Evolutionary conservation across 2,329 filamentous ascomycete genomes (phyloP), one percentile per base, ranked within the genome.

Genomic region (Paecilomyces fulvus): DNA sequence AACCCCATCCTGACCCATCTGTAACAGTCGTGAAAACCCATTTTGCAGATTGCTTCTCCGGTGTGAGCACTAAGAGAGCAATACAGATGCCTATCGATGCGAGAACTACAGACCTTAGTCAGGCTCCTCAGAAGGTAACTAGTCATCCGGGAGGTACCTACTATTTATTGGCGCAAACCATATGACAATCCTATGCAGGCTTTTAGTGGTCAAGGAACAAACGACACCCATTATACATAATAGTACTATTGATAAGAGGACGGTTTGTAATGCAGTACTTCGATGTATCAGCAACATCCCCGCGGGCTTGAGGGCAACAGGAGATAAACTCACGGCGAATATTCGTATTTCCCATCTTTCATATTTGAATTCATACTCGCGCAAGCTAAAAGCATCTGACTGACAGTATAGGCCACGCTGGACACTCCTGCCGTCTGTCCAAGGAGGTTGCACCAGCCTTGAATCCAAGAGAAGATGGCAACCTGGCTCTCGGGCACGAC

Each of bases 101-200:
- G 52, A 81, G 67, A 52, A 86, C 79, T 78, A 51, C 25, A 4
- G 3, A 33, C 1, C 14, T 50, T 52, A 53, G 30, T 17, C 23
- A 20, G 17, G 30, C 11, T 8, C 4, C n/a, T 37, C 21, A 21
- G 7, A 23, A 14, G 10, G n/a, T n/a, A n/a, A n/a, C n/a, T 14
- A 12, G 7, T n/a, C n/a, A 53, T 25, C 23, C 0, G 20, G 23
- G 43, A 14, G 11, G 60, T 28, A 55, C 72, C 56, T 71, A 82
- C 80, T 79, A 63, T 86, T 86, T 60, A 86, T 85, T 1, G 84
- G 84, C 8, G 83, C 83, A 66, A 86, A 86, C 82, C 83, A 86
- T 9, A 83, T 69, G 51, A 86, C 77, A 51, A 85, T 81, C 52
- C 77, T 75, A 64, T 86, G 82, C 11, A 86, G 72, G 54, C 75